Percentiles rank a stretch among this genome's conserved stretches.
phyloP scores from a whole-genome alignment of 345 rosid genomes.

The Citrus hindsii region DNA sequence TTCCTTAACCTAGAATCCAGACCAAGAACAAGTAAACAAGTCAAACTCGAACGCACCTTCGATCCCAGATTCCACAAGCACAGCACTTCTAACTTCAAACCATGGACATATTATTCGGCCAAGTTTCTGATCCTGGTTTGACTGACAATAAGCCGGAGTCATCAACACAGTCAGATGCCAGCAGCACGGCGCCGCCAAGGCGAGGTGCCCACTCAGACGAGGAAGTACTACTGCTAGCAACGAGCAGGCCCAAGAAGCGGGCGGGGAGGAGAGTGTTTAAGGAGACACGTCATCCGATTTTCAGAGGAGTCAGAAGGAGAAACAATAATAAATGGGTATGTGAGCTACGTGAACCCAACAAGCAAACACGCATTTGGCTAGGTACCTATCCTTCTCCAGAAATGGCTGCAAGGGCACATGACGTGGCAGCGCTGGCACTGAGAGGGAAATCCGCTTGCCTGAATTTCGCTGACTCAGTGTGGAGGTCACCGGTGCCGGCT shows the following conservation, averaged over 20 bases:
- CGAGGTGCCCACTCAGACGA: slow-evolving; percentile 25
- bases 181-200: neutral
- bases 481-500: slow-evolving; percentile 54
- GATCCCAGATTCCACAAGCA: neutral
- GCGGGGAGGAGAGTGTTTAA: slow-evolving; percentile 61
- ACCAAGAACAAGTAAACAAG: neutral
- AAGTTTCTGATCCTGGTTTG: neutral
- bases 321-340: slow-evolving; percentile 73
- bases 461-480: slow-evolving; percentile 66
- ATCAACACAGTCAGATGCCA: slow-evolving; percentile 16
- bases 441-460: slow-evolving; percentile 67
- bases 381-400: slow-evolving; percentile 74
- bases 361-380: slow-evolving; percentile 65
- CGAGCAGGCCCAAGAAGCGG: slow-evolving; percentile 59
- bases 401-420: slow-evolving; percentile 84
- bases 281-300: slow-evolving; percentile 77
- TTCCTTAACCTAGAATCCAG: neutral
- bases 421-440: slow-evolving; percentile 65
- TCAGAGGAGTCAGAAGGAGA: slow-evolving; percentile 56
- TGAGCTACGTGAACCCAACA: slow-evolving; percentile 57
- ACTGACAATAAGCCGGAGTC: slow-evolving; percentile 2
- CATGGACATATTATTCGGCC: slow-evolving; percentile 13
- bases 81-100: neutral
- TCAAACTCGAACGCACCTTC: neutral
- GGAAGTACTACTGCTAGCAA: slow-evolving; percentile 37